A percentile compares a stretch with the other conserved stretches of the same genome.
Conservation (phyloP, 2,329 filamentous ascomycete species). For the Rutstroemia sp. region DNA sequence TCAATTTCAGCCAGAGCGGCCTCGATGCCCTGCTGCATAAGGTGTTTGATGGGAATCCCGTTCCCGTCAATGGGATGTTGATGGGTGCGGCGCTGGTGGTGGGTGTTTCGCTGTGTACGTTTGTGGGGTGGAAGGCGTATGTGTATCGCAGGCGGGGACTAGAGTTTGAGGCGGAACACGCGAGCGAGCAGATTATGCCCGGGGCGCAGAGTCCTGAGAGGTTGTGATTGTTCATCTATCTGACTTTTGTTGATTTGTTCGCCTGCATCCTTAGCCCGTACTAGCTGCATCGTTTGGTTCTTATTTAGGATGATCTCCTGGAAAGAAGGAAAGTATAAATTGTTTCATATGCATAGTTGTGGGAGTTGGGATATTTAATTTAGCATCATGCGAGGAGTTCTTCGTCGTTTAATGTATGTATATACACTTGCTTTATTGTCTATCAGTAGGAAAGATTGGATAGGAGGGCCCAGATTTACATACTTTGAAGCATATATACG, state of each 20-base stretch:
- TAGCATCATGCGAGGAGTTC: no score
- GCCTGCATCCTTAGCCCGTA: no score
- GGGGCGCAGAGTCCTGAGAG: slow-evolving; percentile 21
- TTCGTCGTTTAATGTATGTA: no score
- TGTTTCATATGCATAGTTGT: no score
- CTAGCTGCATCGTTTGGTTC: no score
- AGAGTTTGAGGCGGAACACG: slow-evolving; percentile 37
- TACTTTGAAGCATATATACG: no score
- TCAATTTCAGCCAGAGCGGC: slow-evolving; percentile 77
- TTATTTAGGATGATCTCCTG: no score
- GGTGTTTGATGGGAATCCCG: slow-evolving; percentile 62
- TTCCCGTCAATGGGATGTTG: slow-evolving; percentile 69
- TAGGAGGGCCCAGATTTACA: no score
- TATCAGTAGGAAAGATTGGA: no score
- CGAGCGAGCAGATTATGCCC: slow-evolving; percentile 30
- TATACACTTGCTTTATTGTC: no score
- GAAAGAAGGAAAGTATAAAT: no score
- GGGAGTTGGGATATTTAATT: no score
- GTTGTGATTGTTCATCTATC: slow-evolving; percentile 8
- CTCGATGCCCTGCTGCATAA: slow-evolving; percentile 73
- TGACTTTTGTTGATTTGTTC: background rate
- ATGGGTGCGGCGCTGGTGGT: slow-evolving; percentile 53
- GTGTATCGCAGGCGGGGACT: slow-evolving; percentile 35
- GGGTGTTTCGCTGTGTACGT: slow-evolving; percentile 58
- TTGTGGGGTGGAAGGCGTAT: slow-evolving; percentile 40